phyloP scores from a whole-genome alignment of 2,329 filamentous ascomycete genomes.

The Aureobasidium melanogenum region DNA sequence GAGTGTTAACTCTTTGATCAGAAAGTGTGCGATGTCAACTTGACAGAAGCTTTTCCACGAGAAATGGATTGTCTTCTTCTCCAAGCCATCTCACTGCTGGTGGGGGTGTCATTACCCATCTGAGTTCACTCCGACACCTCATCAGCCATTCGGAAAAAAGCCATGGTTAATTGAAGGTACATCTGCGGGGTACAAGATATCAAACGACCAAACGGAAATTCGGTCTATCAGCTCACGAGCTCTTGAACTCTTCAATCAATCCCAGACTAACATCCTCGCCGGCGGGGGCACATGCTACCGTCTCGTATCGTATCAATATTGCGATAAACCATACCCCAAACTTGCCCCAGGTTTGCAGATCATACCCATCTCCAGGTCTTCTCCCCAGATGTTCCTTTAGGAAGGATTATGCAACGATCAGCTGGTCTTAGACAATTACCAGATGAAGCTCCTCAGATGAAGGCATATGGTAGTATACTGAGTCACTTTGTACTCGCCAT shows the following conservation, averaged over 20 bases:
- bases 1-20: not conserved
- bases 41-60: too few species aligned
- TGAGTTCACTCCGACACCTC: not conserved
- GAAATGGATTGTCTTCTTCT: not conserved
- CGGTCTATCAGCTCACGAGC: not conserved
- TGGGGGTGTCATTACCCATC: not conserved
- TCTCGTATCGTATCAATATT: not conserved
- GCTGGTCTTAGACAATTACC: not conserved
- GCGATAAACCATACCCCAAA: slow-evolving; percentile 1
- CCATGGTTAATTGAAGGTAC: not conserved
- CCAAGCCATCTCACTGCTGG: not conserved
- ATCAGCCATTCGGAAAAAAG: not conserved
- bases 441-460: not conserved
- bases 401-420: not conserved
- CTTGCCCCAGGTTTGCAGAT: not conserved
- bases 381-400: not conserved
- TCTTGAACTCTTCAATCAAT: not conserved
- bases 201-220: not conserved
- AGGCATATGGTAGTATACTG: not conserved
- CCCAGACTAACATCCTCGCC: not conserved
- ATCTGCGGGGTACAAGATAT: not conserved
- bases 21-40: not conserved
- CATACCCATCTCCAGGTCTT: not conserved
- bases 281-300: slow-evolving; percentile 4
- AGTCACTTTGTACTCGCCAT: slow-evolving; percentile 1